phyloP scores from a whole-genome alignment of 2,329 filamentous ascomycete genomes.

The Rasamsonia emersonii region DNA sequence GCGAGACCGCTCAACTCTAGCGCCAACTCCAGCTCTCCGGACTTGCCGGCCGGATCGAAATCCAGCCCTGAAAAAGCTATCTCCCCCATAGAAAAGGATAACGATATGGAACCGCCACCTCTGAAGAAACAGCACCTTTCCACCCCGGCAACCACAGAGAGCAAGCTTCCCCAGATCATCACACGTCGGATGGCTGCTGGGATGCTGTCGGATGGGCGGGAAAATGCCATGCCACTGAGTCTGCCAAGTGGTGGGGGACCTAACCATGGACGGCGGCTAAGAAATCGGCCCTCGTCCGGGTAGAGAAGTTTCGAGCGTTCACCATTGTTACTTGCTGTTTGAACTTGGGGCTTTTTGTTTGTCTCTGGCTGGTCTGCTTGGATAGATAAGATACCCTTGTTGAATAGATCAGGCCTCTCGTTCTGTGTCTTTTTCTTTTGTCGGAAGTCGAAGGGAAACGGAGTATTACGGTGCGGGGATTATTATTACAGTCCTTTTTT shows the following conservation, averaged over 20 bases:
- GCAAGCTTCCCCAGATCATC: conserved; percentile 36
- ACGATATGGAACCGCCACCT: conserved; percentile 21
- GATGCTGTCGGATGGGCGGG: conserved; percentile 34
- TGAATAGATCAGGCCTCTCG: too few relatives aligned
- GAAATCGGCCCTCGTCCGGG: conserved; percentile 21
- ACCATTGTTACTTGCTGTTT: neutral
- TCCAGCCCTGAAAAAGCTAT: conserved; percentile 14
- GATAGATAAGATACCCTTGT: too few relatives aligned
- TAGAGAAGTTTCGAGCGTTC: neutral
- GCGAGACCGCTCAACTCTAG: conserved; percentile 22
- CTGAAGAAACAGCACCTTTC: conserved; percentile 13
- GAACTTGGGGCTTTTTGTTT: too few relatives aligned
- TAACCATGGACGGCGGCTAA: conserved; percentile 23
- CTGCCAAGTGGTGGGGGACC: conserved; percentile 16
- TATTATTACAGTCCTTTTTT: too few relatives aligned
- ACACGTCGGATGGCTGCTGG: conserved; percentile 30
- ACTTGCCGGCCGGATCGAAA: neutral
- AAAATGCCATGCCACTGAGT: conserved; percentile 30
- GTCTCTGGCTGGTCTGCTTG: too few relatives aligned
- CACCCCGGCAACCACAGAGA: conserved; percentile 19
- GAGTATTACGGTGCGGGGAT: too few relatives aligned
- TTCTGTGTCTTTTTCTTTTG: too few relatives aligned
- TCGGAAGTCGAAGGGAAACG: too few relatives aligned
- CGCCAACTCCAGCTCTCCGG: conserved; percentile 9
- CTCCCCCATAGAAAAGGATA: conserved; percentile 18